Evolutionary conservation across 768 basidiomycete species (phyloP), one percentile per base, ranked within the genome.

Genomic region (Amanita pseudoporphyria): DNA sequence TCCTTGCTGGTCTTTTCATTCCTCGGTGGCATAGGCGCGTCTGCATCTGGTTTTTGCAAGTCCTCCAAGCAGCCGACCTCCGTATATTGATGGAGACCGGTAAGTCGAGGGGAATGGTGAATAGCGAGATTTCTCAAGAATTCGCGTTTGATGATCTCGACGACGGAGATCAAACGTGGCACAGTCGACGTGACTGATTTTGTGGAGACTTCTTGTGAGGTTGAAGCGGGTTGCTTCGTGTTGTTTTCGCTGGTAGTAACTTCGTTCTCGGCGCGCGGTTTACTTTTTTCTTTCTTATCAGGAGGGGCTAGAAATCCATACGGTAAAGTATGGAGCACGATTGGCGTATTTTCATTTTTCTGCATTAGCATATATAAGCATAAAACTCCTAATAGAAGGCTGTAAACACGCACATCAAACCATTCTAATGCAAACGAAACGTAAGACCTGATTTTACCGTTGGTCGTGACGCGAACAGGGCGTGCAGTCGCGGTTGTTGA

Each of bases 131-230:
- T 60, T 49, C 79, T 79, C 47, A 87, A 53, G 58, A 80, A 90
- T 59, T 90, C 85, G 22, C 90, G 77, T 59, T 92, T 92, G 57
- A 90, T 77, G 49, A 92, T 87, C 63, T 94, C 90, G 1, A 80
- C 81, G 3, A 89, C 84, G 0, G 82, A 79, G 32, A 93, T 70
- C 6, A 94, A 71, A 0, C 83, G 77, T 0, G 87, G 79, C 4
- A 79, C 72, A 6, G 67, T 60, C 0, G 65, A 55, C 0, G 76
- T 71, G 45, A 36, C 21, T 5, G 13, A 18, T 19, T 45, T 45
- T 24, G 30, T 10, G 18, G 43, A 45, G 14, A 26, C 55, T 52
- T 9, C 48, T 49, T 22, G 42, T n/a, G 9, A 50, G n/a, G 22
- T 51, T 46, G 44, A 31, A 28, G 46, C 38, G 10, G 45, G 22